These are phyloP conservation scores for Cruciata laevipes DNA, from an alignment of 257 asterid species.

Conservation along the genomic window DNA sequence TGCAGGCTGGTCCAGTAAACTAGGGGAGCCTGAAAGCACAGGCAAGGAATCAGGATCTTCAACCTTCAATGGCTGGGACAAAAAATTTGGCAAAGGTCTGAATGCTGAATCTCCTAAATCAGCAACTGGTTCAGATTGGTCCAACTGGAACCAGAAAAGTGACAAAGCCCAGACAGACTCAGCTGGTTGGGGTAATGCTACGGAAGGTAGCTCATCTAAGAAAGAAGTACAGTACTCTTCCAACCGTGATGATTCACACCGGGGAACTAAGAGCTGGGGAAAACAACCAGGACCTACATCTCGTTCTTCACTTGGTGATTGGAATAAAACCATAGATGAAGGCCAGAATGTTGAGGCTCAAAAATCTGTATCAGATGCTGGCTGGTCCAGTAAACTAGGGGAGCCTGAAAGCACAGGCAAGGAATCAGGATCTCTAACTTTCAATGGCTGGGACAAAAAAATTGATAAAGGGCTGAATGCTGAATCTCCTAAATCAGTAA, in stretches of 20 bases:
- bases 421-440: background rate
- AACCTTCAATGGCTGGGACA: conserved; percentile 7
- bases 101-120: background rate
- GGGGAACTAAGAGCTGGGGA: no score
- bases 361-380: background rate
- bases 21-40: background rate
- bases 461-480: conserved; percentile 8
- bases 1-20: conserved; percentile 7
- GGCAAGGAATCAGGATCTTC: background rate
- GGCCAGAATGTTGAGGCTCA: conserved; percentile 2
- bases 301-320: conserved; percentile 1
- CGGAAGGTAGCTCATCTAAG: no score
- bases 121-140: background rate
- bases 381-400: conserved; percentile 8
- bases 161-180: no score
- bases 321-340: conserved; percentile 1
- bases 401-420: background rate
- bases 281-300: conserved; percentile 1
- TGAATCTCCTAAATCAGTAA: background rate
- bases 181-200: no score
- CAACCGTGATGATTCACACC: no score
- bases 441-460: conserved; percentile 12
- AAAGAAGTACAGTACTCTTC: no score
- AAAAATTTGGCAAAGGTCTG: conserved; percentile 7
- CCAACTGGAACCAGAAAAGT: conserved; percentile 9